A percentile compares a stretch with the other conserved stretches of the same genome.
These are phyloP conservation scores for Dictyostelium firmibasis DNA, from an alignment of 78 protist species.

Conservation along the genomic window DNA sequence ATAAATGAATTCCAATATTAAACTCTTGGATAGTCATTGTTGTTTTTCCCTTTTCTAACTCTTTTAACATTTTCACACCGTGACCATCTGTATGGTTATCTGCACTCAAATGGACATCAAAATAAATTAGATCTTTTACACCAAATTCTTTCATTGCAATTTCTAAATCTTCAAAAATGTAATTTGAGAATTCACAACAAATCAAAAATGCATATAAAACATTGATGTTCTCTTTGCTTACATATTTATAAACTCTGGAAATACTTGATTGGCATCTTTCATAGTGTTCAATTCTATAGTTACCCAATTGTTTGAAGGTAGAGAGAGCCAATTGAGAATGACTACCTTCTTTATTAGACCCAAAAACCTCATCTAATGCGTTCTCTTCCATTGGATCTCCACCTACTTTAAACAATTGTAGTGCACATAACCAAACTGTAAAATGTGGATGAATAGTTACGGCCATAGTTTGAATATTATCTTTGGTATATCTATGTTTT, in stretches of 20 bases:
- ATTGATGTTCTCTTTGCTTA: background rate
- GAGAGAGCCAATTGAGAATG: background rate
- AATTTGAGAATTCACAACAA: background rate
- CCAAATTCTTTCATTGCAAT: background rate
- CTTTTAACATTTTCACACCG: conserved; percentile 2
- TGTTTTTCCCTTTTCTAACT: background rate
- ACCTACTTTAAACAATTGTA: background rate
- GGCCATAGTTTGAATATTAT: conserved; percentile 6
- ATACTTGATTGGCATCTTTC: background rate
- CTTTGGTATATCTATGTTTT: background rate
- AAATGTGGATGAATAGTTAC: conserved; percentile 9
- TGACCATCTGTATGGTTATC: background rate
- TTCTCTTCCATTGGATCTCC: background rate
- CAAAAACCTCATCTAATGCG: background rate
- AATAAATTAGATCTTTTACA: background rate
- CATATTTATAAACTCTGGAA: background rate
- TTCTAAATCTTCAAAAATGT: background rate
- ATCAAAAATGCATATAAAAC: background rate
- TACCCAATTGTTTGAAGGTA: background rate
- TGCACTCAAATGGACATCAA: background rate
- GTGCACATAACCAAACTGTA: background rate
- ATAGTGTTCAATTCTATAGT: background rate
- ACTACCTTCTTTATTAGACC: background rate
- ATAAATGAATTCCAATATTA: background rate
- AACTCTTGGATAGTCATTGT: background rate